Evolutionary conservation across 1,139 yeast species (phyloP), one percentile per base, ranked within the genome.

Genomic region (Yamadazyma songkhlaensis): DNA sequence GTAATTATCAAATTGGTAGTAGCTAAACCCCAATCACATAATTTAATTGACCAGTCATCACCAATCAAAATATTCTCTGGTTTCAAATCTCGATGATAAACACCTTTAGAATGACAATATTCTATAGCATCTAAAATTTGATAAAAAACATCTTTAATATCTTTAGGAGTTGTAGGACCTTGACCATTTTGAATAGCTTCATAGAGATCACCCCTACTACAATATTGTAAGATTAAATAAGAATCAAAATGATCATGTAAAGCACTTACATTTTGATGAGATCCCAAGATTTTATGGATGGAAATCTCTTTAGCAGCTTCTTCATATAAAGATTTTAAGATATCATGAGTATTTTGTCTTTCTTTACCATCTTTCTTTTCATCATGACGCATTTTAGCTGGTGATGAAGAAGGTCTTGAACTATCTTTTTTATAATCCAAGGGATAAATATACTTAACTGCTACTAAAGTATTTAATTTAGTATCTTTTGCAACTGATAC

Each of bases 11-110:
- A 64, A 23, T 73, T 67, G 12, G 84, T 79, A 2, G 97, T 84
- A 2, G 96, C 95, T 51, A 88, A 69, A 3, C 96, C 96, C 92
- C 95, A 88, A 63, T 88, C 96, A 40, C 95, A 87, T 38, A 88
- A 67, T 56, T 86, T 87, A 51, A 88, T 81, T 23, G 83, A 70
- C 85, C 87, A 81, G 52, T 86, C 92, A 42, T 83, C 82, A 31
- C 84, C 72, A 46, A 88, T 81, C 53, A 88, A 71, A 34, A 88
- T 84, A 60, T 88, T 88, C 56, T 88, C 96, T 1, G 96, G 96
- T 58, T 88, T 88, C 55, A 88, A 80, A 60, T 88, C 96, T 37
- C 96, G 76, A 61, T 88, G 96, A 55, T 77, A 89, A 27, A 89
- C 86, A 5, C 81, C 79, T 44, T 72, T 72, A 7, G 74, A 60